A percentile compares a stretch with the other conserved stretches of the same genome.
Conservation (phyloP, 176 grass and related monocot genomes). For the Eragrostis nindensis region DNA sequence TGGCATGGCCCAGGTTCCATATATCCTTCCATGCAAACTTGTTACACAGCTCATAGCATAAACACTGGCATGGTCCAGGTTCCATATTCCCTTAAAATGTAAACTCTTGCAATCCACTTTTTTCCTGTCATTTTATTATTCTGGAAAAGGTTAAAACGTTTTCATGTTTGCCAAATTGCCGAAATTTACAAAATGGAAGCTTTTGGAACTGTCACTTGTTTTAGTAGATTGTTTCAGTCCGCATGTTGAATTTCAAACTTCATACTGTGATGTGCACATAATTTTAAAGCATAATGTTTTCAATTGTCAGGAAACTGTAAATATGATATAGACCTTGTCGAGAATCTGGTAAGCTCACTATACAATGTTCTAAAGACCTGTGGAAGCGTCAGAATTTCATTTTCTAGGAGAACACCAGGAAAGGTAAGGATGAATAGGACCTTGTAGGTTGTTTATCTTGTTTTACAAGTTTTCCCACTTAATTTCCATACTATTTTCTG, state of each 20-base stretch:
- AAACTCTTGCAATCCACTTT: slow-evolving; percentile 17
- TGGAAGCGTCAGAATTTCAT: slow-evolving; percentile 92
- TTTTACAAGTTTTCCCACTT: background rate
- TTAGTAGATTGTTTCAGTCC: background rate
- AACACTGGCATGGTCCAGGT: background rate
- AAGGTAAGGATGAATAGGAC: slow-evolving; percentile 48
- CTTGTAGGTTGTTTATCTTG: slow-evolving; percentile 25
- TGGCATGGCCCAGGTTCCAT: background rate
- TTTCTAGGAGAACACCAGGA: slow-evolving; percentile 89
- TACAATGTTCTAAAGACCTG: slow-evolving; percentile 68
- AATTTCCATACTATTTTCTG: slow-evolving; percentile 23
- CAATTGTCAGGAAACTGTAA: slow-evolving; percentile 74
- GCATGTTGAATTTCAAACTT: background rate
- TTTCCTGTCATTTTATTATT: background rate
- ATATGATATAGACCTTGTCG: slow-evolving; percentile 77
- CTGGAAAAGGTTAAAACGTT: background rate
- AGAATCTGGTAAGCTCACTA: slow-evolving; percentile 70
- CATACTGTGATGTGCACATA: background rate
- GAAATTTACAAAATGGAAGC: background rate
- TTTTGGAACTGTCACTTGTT: slow-evolving; percentile 17
- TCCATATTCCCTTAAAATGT: background rate
- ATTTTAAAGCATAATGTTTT: slow-evolving; percentile 39
- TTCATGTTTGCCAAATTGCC: slow-evolving; percentile 21
- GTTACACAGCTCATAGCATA: background rate
- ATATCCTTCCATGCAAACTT: no score